Evolutionary conservation across 2,329 filamentous ascomycete species (phyloP).

Genomic region (Lecanicillium sp.): DNA sequence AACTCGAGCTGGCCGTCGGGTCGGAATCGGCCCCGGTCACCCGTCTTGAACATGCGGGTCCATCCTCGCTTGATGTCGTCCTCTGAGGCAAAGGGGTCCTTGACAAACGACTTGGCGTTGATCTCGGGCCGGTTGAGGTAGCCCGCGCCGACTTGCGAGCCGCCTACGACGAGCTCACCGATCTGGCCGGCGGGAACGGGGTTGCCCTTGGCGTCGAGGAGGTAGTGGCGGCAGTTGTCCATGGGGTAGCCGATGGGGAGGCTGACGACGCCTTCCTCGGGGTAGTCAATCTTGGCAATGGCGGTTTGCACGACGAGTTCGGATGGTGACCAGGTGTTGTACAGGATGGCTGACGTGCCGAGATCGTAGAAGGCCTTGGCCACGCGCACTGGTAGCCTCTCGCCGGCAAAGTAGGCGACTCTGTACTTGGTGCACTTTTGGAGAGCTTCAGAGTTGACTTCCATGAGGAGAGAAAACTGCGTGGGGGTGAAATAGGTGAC

Average conservation of each 20-base stretch:
- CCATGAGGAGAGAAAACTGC: slow-evolving; percentile 16
- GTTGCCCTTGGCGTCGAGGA: slow-evolving; percentile 26
- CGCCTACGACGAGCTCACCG: slow-evolving; percentile 34
- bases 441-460: slow-evolving; percentile 13
- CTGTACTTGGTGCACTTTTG: slow-evolving; percentile 14
- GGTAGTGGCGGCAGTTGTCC: slow-evolving; percentile 27
- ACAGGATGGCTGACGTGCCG: slow-evolving; percentile 13
- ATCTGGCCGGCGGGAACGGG: slow-evolving; percentile 30
- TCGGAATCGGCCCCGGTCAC: slow-evolving; percentile 29
- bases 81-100: neutral
- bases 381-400: slow-evolving; percentile 15
- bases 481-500: slow-evolving; percentile 18
- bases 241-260: slow-evolving; percentile 17
- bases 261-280: slow-evolving; percentile 11
- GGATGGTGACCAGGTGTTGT: slow-evolving; percentile 17
- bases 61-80: slow-evolving; percentile 14
- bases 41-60: slow-evolving; percentile 33
- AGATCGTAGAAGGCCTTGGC: slow-evolving; percentile 16
- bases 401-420: slow-evolving; percentile 16
- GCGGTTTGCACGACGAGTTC: slow-evolving; percentile 17
- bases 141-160: slow-evolving; percentile 21
- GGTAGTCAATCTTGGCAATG: slow-evolving; percentile 12
- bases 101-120: slow-evolving; percentile 26
- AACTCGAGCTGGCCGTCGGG: slow-evolving; percentile 27
- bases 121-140: slow-evolving; percentile 23